Conservation (phyloP, 2,329 filamentous ascomycete genomes). For the Diaporthe sp. region DNA sequence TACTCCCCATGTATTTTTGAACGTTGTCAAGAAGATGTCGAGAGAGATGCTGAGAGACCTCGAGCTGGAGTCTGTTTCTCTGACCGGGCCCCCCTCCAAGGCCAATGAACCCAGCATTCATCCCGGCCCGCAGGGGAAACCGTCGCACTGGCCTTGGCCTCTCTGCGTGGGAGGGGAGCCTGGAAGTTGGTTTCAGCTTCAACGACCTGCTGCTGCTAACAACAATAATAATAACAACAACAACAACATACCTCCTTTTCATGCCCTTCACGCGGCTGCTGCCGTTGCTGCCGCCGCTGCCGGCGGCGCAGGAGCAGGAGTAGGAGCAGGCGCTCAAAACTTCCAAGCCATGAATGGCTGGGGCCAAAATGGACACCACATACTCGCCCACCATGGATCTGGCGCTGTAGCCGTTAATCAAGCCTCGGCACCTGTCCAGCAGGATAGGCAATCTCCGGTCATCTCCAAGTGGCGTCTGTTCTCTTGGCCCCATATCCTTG, state of each 20-base stretch:
- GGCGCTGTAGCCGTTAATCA: constrained; percentile 10
- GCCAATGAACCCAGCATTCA: constrained; percentile 31
- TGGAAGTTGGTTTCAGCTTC: constrained; percentile 37
- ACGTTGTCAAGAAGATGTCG: constrained; percentile 64
- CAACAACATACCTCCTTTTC: neutral
- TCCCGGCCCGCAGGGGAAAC: constrained; percentile 24
- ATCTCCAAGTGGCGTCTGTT: constrained; percentile 47
- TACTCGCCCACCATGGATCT: constrained; percentile 7
- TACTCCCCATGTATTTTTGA: constrained; percentile 68
- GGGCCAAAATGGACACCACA: neutral
- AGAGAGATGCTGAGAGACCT: constrained; percentile 64
- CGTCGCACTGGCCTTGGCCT: constrained; percentile 43
- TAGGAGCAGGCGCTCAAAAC: neutral
- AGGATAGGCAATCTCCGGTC: neutral
- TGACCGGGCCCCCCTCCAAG: constrained; percentile 62
- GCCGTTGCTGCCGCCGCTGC: neutral
- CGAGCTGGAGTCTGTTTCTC: constrained; percentile 74
- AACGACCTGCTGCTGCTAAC: neutral
- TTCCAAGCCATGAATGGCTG: neutral
- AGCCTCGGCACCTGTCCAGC: neutral
- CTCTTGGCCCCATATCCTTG: constrained; percentile 58
- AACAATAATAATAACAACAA: constrained; percentile 4
- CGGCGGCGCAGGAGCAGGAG: neutral
- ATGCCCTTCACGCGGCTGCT: neutral
- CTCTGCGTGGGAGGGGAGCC: constrained; percentile 41